Percentiles rank a stretch among this genome's conserved stretches.
phyloP scores from a whole-genome alignment of 2,329 filamentous ascomycete species.

The Microcera coccophila region DNA sequence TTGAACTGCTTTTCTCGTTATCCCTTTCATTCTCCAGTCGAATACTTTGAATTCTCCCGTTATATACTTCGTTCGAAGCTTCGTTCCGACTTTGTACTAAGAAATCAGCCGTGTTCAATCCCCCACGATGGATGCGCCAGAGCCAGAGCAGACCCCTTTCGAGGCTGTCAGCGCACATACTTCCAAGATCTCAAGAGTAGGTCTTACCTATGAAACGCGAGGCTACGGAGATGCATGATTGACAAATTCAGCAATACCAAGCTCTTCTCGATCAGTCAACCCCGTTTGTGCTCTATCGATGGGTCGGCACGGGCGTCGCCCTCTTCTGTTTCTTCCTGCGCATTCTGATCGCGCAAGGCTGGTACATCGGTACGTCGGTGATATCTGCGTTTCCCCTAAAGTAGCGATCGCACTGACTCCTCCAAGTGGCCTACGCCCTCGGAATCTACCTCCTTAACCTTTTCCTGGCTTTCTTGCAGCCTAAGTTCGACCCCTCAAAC shows the following conservation, averaged over 20 bases:
- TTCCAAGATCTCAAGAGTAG: conserved; percentile 66
- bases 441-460: conserved; percentile 99
- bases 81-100: conserved; percentile 1
- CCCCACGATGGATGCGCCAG: conserved; percentile 72
- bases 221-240: conserved; percentile 7
- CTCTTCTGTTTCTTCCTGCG: conserved; percentile 81
- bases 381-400: conserved; percentile 7
- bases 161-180: conserved; percentile 85
- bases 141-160: conserved; percentile 89
- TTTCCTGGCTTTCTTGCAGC: conserved; percentile 96
- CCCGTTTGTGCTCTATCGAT: conserved; percentile 84
- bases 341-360: conserved; percentile 89
- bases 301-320: conserved; percentile 74
- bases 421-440: conserved; percentile 85
- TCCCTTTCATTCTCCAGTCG: conserved; percentile 2
- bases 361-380: conserved; percentile 84
- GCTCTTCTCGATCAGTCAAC: conserved; percentile 89
- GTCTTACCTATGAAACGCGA: conserved; percentile 29
- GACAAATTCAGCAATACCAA: conserved; percentile 72
- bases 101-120: not conserved
- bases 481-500: conserved; percentile 97
- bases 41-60: not conserved
- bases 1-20: conserved; percentile 4
- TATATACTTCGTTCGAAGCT: conserved; percentile 1
- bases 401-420: not conserved